A percentile compares a stretch with the other conserved stretches of the same genome.
These are phyloP conservation scores for Hydnomerulius pinastri DNA, from an alignment of 768 basidiomycete species.

Conservation along the genomic window DNA sequence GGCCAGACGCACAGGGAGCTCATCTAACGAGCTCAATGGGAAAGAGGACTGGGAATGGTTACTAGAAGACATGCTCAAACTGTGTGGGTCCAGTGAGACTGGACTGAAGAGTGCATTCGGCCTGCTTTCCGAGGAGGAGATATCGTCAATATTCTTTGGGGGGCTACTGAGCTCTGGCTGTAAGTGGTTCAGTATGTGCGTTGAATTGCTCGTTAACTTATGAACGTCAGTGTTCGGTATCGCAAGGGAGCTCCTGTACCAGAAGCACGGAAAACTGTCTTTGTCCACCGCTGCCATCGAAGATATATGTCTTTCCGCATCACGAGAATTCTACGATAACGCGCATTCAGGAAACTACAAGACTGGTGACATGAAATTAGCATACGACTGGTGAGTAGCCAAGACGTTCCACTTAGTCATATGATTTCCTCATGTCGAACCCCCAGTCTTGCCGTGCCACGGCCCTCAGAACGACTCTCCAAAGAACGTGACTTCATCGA, in stretches of 20 bases:
- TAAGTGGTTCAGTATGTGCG: constrained; percentile 55
- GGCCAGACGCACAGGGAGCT: constrained; percentile 67
- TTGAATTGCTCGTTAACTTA: no score
- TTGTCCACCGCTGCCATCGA: constrained; percentile 60
- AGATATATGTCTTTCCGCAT: constrained; percentile 76
- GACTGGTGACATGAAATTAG: constrained; percentile 93
- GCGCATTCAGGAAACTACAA: constrained; percentile 91
- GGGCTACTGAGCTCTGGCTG: constrained; percentile 87
- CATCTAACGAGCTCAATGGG: constrained; percentile 52
- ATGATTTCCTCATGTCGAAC: constrained; percentile 7
- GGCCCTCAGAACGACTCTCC: constrained; percentile 56
- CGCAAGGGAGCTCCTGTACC: constrained; percentile 61
- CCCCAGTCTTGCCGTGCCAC: constrained; percentile 74
- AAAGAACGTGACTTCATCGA: constrained; percentile 93
- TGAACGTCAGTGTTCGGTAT: constrained; percentile 73
- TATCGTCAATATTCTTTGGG: constrained; percentile 80
- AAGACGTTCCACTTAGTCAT: constrained; percentile 1
- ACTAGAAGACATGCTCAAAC: constrained; percentile 87
- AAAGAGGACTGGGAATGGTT: constrained; percentile 85
- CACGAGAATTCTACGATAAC: constrained; percentile 94
- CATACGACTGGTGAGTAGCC: constrained; percentile 82
- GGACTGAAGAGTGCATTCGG: constrained; percentile 80
- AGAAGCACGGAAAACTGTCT: constrained; percentile 45
- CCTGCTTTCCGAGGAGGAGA: constrained; percentile 65
- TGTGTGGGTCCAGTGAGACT: constrained; percentile 63